Conservation (phyloP, 768 basidiomycete genomes). For the Rhodosporidiobolus odoratus region DNA sequence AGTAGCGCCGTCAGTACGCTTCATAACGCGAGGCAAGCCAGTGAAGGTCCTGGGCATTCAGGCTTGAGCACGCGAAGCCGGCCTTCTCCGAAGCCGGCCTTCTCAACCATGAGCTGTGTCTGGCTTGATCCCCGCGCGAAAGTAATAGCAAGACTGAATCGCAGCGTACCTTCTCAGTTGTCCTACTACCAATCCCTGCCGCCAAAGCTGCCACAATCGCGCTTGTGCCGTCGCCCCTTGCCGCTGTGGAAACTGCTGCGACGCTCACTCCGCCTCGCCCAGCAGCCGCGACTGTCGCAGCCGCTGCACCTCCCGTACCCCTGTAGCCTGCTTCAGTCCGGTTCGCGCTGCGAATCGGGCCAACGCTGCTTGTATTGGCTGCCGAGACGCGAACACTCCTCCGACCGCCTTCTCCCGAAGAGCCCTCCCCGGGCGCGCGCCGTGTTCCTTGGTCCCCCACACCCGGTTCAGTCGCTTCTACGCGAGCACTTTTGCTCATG, state of each 20-base stretch:
- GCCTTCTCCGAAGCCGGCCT: background rate
- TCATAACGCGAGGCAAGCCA: background rate
- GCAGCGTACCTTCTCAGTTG: constrained; percentile 8
- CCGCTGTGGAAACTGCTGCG: no score
- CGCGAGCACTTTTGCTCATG: no score
- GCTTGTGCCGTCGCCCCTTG: background rate
- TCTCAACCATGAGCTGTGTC: background rate
- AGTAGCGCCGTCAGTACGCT: background rate
- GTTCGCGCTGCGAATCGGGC: background rate
- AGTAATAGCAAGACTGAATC: background rate
- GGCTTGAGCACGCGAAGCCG: background rate
- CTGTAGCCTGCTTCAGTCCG: no score
- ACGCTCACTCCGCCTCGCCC: no score
- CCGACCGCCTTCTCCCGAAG: no score
- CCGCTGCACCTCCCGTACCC: background rate
- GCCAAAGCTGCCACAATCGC: background rate
- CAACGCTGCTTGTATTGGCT: background rate
- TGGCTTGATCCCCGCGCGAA: no score
- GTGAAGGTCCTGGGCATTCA: background rate
- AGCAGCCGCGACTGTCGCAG: background rate
- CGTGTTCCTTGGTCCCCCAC: no score
- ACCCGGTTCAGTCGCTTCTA: no score
- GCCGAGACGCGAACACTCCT: background rate
- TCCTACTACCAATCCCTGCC: background rate
- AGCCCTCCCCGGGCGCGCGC: no score